Base-by-base conservation (phyloP, 2,329 filamentous ascomycete genomes). In the Penicillium paneum region DNA sequence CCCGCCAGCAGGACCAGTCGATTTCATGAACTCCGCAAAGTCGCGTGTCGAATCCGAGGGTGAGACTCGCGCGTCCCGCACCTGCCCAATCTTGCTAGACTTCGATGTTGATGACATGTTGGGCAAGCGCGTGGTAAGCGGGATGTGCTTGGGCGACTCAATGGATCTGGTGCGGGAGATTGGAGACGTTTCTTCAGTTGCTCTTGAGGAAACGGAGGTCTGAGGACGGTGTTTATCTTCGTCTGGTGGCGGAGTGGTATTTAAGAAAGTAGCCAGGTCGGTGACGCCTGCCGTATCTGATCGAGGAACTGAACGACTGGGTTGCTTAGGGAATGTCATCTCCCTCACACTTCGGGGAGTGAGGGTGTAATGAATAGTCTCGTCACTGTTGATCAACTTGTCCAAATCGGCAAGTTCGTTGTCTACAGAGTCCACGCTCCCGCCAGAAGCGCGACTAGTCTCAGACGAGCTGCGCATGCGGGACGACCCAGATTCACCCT, bases 21-120 rank as follows among this genome's bases (percentile, higher is more conserved):
- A 89, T 56, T 90, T 87, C 65, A 96, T 90, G 69, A 96, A 97
- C 55, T 95, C 88, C 21, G 91, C 89, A 74, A 97, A 90, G 65
- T 96, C 92, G 42, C 85, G 81, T 8, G 88, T 83, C 0, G 90
- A 90, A 58, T 92, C 88, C 5, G 81, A 79, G 10, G 84, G 80
- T 1, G 29, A 11, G 8, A 89, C 78, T 57, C 88, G 83, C 1
- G 91, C 86, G 61, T 96, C 91, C 59, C 91, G 83, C 24, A 91
- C 84, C 63, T 76, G 72, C 26, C 67, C 67, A 19, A 62, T 17
- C n/a, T 40, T 49, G 19, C 57, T 61, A 35, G 64, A 54, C 61
- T 64, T 69, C 28, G 67, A 59, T 36, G 60, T 36, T 53, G 50
- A 49, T 28, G 50, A 53, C n/a, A 40, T 31, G 41, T 34, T 47